Evolutionary conservation across 2,329 filamentous ascomycete genomes (phyloP), one percentile per base, ranked within the genome.

Genomic region (Pestalotiopsis sp.): DNA sequence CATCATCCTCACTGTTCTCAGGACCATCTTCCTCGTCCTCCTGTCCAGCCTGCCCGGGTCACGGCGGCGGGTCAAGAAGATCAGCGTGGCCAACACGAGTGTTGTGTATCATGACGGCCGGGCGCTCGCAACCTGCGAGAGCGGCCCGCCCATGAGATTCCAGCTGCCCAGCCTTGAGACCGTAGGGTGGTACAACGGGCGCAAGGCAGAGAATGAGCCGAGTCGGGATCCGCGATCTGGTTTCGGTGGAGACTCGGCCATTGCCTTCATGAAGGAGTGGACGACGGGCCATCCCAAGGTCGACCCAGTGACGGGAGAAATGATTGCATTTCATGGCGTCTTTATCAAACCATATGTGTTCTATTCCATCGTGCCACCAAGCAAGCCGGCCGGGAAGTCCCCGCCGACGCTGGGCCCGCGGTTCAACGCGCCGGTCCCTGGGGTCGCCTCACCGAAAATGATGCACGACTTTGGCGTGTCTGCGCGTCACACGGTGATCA

Each of bases 391-490:
- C 0, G 75, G 72, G 3, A 71, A 76, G 26, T 66, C 70, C 1
- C 71, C 71, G 4, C 67, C 67, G 9, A 40, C 77, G 72, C 63
- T 71, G 81, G 65, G 58, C 11, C 61, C 78, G 2, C 66, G 68
- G 13, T 79, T 91, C 67, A 88, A 88, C 70, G 78, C 82, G 6
- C 81, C 88, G 0, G 83, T 93, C 0, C 85, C 89, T 0, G 89
- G 90, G 0, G 82, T 92, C 30, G 80, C 81, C 3, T 86, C 86
- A 1, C 87, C 89, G 1, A 92, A 90, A 74, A 90, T 93, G 85
- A 93, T 93, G 89, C 91, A 93, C 74, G 91, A 93, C 75, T 93
- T 92, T 77, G 91, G 91, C 14, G 90, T 90, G 1, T 91, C 90
- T 1, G 82, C 79, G 4, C 76, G 74, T 4, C 84, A 92, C 72